Evolutionary conservation across 1,284 basidiomycete genomes (phyloP), one percentile per base, ranked within the genome.

Genomic region (Schizophyllum amplum): DNA sequence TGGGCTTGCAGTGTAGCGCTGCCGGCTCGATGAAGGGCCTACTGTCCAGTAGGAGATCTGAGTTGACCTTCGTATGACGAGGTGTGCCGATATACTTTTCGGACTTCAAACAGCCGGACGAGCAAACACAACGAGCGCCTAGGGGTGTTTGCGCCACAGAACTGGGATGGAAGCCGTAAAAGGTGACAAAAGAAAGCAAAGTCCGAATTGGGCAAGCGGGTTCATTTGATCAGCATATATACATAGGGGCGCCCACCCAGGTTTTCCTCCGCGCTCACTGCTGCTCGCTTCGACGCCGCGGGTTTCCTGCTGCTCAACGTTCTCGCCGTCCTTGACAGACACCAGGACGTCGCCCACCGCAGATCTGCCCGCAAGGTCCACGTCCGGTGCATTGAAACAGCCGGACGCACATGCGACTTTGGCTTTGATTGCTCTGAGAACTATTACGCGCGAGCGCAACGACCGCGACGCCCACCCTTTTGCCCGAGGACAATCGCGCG

Each of bases 401-500:
- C 33, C 33, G 33, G 33, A 9, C 17, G 33, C 33, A 42, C 33
- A 42, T 42, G 33, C 33, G 33, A 42, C 33, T 42, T 42, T 42
- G 33, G 33, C 33, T 42, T 42, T 42, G 33, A 42, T 42, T 42
- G 33, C 33, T 42, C 13, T 42, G 17, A 9, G 11, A 42, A 17
- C 13, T 42, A 17, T 42, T 42, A 42, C 33, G 33, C 33, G 33
- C 33, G 33, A 42, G 33, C 33, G 13, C 17, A 17, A 42, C 33
- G 33, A 42, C 17, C 17, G 33, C 33, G 33, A 42, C 33, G 17
- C 13, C 42, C 90, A 78, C 67, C 87, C 65, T 92, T 90, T 52
- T 90, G 82, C 65, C 91, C 90, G 52, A 92, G 80, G 58, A 92
- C 79, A 1, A 81, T 81, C 50, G 82, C 83, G 11, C 33, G 33